Evolutionary conservation across 345 rosid genomes (phyloP).

Genomic region (Pugionium cornutum): DNA sequence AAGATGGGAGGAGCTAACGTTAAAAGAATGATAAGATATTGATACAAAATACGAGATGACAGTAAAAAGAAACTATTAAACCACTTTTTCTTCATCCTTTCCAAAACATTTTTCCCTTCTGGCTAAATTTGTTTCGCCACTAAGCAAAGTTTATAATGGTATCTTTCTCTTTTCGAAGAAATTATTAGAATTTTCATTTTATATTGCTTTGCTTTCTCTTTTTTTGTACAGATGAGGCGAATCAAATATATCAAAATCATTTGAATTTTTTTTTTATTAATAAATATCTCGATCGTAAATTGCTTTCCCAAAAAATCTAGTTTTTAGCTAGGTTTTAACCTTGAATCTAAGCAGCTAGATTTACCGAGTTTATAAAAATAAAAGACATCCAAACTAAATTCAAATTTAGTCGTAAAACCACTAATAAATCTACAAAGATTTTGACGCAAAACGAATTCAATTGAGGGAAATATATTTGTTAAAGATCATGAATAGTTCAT

Average conservation of each 20-base stretch:
- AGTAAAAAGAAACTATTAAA: constrained; percentile 9
- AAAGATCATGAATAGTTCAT: constrained; percentile 1
- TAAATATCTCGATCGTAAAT: no score
- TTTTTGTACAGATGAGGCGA: neutral
- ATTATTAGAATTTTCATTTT: neutral
- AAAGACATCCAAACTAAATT: no score
- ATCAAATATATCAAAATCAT: no score
- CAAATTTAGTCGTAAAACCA: neutral
- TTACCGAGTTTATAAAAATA: no score
- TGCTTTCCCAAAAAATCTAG: no score
- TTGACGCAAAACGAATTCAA: constrained; percentile 1
- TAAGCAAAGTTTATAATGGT: neutral
- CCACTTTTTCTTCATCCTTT: neutral
- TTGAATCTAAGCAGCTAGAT: no score
- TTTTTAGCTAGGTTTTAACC: no score
- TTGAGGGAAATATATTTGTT: neutral
- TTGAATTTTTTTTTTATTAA: no score
- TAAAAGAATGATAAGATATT: constrained; percentile 22
- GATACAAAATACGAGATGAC: constrained; percentile 23
- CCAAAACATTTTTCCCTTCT: neutral
- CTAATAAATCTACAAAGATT: neutral
- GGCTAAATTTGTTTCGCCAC: neutral
- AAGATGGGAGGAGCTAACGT: constrained; percentile 22
- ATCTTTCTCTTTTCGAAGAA: neutral
- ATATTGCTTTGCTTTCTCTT: neutral